Conservation (phyloP, 2,329 filamentous ascomycete species). For the Phaeosphaeria sp. region DNA sequence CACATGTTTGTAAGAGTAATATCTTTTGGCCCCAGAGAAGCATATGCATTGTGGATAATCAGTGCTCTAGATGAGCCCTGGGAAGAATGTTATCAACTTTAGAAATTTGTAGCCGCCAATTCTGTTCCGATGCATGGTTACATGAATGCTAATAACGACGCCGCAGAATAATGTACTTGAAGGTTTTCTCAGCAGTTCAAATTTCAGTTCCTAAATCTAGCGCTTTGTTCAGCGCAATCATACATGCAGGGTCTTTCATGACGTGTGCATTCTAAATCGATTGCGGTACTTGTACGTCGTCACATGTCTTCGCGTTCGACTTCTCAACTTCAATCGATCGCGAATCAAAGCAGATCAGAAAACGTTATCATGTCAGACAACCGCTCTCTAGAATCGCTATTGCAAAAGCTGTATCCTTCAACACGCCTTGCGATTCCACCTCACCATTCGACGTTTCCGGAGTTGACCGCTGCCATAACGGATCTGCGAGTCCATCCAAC, state of each 20-base stretch:
- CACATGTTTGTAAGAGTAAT: background rate
- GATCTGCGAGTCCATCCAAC: constrained; percentile 53
- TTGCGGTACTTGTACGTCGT: constrained; percentile 6
- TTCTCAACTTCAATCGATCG: background rate
- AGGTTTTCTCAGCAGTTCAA: background rate
- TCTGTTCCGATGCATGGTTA: background rate
- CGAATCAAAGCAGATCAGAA: background rate
- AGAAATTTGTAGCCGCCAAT: background rate
- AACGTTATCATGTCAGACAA: constrained; percentile 1
- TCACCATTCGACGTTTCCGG: constrained; percentile 12
- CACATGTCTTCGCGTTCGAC: constrained; percentile 10
- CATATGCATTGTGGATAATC: background rate
- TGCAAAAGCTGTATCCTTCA: constrained; percentile 16
- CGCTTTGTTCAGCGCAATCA: constrained; percentile 1
- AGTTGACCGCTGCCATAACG: constrained; percentile 27
- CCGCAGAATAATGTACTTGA: too few species aligned
- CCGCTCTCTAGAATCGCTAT: constrained; percentile 12
- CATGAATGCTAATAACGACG: too few species aligned
- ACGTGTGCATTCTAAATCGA: constrained; percentile 20
- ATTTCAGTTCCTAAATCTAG: background rate
- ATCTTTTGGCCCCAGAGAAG: background rate
- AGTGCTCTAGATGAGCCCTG: constrained; percentile 1
- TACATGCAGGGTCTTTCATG: constrained; percentile 25
- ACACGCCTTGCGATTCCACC: constrained; percentile 20
- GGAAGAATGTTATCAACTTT: constrained; percentile 9